Base-by-base conservation (phyloP, 495 filamentous ascomycete species). In the Polyplosphaeria fusca region DNA sequence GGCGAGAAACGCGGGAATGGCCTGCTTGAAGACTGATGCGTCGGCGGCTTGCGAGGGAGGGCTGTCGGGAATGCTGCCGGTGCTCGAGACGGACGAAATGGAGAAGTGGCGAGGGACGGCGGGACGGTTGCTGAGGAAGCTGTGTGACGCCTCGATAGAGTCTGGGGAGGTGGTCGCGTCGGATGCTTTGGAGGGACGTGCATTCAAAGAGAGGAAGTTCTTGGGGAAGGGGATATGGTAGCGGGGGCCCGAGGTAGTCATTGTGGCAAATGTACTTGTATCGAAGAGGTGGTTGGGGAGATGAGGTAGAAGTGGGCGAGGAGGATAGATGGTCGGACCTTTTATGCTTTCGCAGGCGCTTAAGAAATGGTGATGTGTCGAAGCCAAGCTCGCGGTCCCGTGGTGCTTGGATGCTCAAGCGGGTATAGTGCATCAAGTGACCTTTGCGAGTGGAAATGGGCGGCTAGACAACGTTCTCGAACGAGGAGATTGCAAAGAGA, bases 161-260 rank as follows among this genome's bases (percentile, higher is more conserved):
- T 23, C 7, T 5, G 23, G 5, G 41, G 28, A 3, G 37, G 37
- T 23, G 19, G 14, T n/a, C n/a, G 4, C 38, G 47, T 4, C 28
- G 9, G 37, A 30, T 22, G 23, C 23, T 28, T 51, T 55, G 24
- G 20, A 47, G 50, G 40, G 23, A 5, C 26, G 26, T 9, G 58
- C 37, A 32, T 61, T 61, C 25, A 61, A 51, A 44, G 58, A 61
- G 44, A 61, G 51, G 51, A 61, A 61, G 50, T 14, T 46, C 25
- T 39, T 42, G 3, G 58, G 58, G 50, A 61, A 61, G 32, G 58
- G 58, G 23, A 61, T 61, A 51, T 61, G 58, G 58, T 49, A 40
- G 38, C 37, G 50, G 58, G 50, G n/a, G n/a, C n/a, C n/a, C n/a
- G n/a, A n/a, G n/a, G n/a, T 27, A 49, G 58, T 55, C 58, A 61